Conservation (phyloP, 2,329 filamentous ascomycete genomes). For the Chrysoporthe cubensis region DNA sequence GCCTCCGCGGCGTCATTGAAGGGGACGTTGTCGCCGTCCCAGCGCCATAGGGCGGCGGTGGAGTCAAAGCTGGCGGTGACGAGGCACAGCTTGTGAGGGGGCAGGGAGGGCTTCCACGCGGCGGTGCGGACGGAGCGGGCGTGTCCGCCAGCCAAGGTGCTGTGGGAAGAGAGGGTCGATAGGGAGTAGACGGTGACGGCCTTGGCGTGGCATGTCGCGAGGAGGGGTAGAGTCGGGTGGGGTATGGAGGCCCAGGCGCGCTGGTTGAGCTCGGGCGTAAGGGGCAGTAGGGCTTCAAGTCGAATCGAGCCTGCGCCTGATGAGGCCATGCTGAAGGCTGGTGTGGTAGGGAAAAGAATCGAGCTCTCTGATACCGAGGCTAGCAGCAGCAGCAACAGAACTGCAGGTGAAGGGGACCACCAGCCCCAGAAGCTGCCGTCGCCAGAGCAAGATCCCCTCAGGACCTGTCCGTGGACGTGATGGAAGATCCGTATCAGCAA, state of each 20-base stretch:
- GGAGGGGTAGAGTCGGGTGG: conserved; percentile 83
- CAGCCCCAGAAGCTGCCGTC: background rate
- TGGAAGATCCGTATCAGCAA: no score
- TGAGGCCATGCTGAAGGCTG: conserved; percentile 27
- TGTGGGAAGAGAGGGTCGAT: conserved; percentile 76
- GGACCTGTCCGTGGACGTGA: background rate
- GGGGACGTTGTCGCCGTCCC: conserved; percentile 53
- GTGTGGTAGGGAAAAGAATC: background rate
- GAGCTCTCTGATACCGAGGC: background rate
- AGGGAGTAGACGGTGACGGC: conserved; percentile 89
- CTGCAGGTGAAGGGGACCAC: background rate
- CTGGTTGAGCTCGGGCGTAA: conserved; percentile 62
- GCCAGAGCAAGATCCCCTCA: background rate
- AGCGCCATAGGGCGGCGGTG: conserved; percentile 83
- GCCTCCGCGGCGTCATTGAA: conserved; percentile 25
- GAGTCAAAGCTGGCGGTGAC: conserved; percentile 94
- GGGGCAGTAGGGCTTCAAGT: conserved; percentile 47
- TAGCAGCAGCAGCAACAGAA: background rate
- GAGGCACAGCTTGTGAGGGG: conserved; percentile 70
- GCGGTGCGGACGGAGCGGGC: conserved; percentile 84
- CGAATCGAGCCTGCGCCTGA: conserved; percentile 38
- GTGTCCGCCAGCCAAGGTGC: conserved; percentile 82
- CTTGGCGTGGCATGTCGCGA: conserved; percentile 88
- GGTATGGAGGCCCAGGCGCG: conserved; percentile 86
- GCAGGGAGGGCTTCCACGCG: conserved; percentile 81